Percentiles rank a stretch among this genome's conserved stretches.
phyloP scores from a whole-genome alignment of 208 protist species.

The Crithidia sp. region DNA sequence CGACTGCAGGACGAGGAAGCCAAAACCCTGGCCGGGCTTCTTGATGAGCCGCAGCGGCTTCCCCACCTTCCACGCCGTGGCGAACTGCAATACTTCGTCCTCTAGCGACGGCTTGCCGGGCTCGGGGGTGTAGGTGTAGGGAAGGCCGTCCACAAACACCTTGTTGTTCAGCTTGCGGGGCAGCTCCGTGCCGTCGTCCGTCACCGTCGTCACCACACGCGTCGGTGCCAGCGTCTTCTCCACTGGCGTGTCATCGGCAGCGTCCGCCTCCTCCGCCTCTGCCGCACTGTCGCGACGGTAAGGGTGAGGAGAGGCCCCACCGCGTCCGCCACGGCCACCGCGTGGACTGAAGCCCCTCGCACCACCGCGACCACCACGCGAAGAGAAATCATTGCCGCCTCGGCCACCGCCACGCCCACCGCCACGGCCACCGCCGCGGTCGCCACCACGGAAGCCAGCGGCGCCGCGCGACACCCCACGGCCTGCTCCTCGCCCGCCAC shows the following conservation, averaged over 20 bases:
- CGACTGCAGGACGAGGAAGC: constrained; percentile 88
- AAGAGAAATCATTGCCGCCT: constrained; percentile 3
- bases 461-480: neutral
- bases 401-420: constrained; percentile 16
- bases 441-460: constrained; percentile 4
- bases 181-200: constrained; percentile 75
- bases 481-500: neutral
- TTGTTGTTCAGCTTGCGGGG: constrained; percentile 88
- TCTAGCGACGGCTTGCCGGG: constrained; percentile 68
- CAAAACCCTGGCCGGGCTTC: constrained; percentile 89
- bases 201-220: constrained; percentile 70
- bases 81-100: constrained; percentile 87
- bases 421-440: neutral
- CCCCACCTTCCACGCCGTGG: constrained; percentile 83
- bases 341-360: neutral
- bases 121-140: constrained; percentile 70
- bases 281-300: neutral
- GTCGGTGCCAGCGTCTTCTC: constrained; percentile 20
- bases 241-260: neutral
- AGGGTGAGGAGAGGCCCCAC: neutral
- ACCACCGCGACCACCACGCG: constrained; percentile 13
- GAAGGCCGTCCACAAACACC: constrained; percentile 91
- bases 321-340: constrained; percentile 17
- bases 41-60: constrained; percentile 89
- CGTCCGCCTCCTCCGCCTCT: neutral